phyloP scores from a whole-genome alignment of 228 moss, liverwort and hornwort species.

The Sphagnum magellanicum region DNA sequence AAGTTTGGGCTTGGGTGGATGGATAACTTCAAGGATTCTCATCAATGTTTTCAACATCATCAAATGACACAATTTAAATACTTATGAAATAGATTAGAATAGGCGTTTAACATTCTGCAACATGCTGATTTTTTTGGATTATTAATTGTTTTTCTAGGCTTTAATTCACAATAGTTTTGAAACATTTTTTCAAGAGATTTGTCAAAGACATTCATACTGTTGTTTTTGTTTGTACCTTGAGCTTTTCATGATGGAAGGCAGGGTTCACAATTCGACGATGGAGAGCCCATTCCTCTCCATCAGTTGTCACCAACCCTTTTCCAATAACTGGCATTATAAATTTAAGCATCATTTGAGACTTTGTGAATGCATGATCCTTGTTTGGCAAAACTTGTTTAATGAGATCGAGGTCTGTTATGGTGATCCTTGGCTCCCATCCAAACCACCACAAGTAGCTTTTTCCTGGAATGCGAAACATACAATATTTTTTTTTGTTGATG shows the following conservation, averaged over 20 bases:
- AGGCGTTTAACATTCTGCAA: not conserved
- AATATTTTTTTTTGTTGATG: no score
- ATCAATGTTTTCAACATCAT: not conserved
- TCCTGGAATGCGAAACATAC: constrained; percentile 1
- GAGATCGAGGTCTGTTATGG: constrained; percentile 13
- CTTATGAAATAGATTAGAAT: not conserved
- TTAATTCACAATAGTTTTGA: not conserved
- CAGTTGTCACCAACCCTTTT: constrained; percentile 11
- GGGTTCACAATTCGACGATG: constrained; percentile 17
- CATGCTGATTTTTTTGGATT: not conserved
- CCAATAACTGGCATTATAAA: constrained; percentile 7
- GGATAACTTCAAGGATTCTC: constrained; percentile 1
- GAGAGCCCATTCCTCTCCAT: constrained; percentile 18
- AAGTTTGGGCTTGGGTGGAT: not conserved
- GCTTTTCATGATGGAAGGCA: constrained; percentile 13
- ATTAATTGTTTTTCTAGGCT: not conserved
- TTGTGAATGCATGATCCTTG: constrained; percentile 7
- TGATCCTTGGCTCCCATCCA: constrained; percentile 7
- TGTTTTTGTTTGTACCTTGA: constrained; percentile 7
- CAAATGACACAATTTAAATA: constrained; percentile 1
- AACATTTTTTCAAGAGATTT: not conserved
- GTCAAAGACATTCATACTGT: not conserved
- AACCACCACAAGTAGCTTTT: constrained; percentile 13
- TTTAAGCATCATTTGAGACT: constrained; percentile 4
- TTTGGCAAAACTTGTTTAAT: constrained; percentile 13